phyloP scores from a whole-genome alignment of 2,329 filamentous ascomycete genomes.

The Calonectria leucothoes region DNA sequence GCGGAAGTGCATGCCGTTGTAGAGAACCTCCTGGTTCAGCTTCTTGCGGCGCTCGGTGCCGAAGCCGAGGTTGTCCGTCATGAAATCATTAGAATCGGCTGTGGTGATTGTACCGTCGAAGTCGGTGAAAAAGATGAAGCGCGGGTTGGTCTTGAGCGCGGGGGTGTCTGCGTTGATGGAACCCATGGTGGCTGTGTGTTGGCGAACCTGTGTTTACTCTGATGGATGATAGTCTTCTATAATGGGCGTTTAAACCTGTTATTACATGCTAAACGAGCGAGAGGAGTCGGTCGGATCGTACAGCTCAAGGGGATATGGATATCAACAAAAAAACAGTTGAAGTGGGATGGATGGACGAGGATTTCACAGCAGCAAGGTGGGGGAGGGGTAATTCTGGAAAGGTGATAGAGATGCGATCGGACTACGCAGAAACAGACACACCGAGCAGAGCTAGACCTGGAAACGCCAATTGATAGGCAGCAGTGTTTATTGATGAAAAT shows the following conservation, averaged over 20 bases:
- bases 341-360: background rate
- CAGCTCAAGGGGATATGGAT: background rate
- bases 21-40: constrained; percentile 82
- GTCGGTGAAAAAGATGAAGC: constrained; percentile 98
- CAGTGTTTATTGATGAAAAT: background rate
- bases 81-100: constrained; percentile 73
- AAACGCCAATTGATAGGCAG: constrained; percentile 35
- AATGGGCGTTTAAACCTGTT: background rate
- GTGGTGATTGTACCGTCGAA: constrained; percentile 96
- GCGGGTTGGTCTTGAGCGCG: constrained; percentile 76
- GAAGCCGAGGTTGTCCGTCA: constrained; percentile 94
- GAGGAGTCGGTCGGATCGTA: constrained; percentile 1
- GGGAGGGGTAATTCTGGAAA: constrained; percentile 42
- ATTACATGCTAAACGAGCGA: constrained; percentile 6
- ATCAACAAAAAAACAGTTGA: constrained; percentile 9
- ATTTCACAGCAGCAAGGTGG: constrained; percentile 30
- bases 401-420: constrained; percentile 23
- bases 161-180: constrained; percentile 56
- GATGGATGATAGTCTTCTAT: background rate
- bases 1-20: constrained; percentile 78
- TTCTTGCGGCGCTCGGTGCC: constrained; percentile 76
- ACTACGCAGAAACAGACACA: constrained; percentile 32
- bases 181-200: constrained; percentile 49
- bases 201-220: background rate
- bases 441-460: constrained; percentile 21